phyloP scores from a whole-genome alignment of 1,284 basidiomycete genomes.

The Inonotus hispidus region DNA sequence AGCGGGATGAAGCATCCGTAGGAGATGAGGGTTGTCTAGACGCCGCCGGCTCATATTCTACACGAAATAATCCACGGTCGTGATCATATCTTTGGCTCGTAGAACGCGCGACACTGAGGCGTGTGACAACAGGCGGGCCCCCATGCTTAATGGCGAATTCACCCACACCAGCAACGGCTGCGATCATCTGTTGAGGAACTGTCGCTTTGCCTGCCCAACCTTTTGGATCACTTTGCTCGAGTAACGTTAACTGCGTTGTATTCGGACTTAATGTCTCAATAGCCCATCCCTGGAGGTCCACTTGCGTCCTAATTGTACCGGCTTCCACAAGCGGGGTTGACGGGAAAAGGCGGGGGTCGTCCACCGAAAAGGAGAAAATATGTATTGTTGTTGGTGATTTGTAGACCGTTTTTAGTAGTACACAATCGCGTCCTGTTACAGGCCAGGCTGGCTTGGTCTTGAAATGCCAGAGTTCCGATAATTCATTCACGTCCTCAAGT shows the following conservation, averaged over 20 bases:
- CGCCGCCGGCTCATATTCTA: constrained; percentile 79
- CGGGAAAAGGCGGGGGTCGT: constrained; percentile 84
- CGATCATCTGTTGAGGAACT: constrained; percentile 89
- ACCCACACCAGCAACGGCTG: constrained; percentile 81
- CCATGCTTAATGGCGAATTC: constrained; percentile 95
- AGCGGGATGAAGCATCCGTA: constrained; percentile 22
- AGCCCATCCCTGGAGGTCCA: constrained; percentile 95
- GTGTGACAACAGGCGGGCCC: constrained; percentile 85
- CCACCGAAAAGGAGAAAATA: constrained; percentile 92
- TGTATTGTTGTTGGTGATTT: constrained; percentile 95
- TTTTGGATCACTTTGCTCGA: constrained; percentile 97
- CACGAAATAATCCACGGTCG: constrained; percentile 74
- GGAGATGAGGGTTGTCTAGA: constrained; percentile 34
- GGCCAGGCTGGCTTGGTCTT: constrained; percentile 90
- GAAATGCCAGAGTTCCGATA: constrained; percentile 90
- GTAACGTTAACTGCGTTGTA: constrained; percentile 88
- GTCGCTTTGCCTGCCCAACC: constrained; percentile 96
- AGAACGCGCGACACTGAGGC: constrained; percentile 76
- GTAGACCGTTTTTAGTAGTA: constrained; percentile 93
- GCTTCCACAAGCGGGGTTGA: constrained; percentile 67
- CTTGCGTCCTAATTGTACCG: constrained; percentile 86
- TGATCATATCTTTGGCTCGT: constrained; percentile 81
- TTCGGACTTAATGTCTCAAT: constrained; percentile 94
- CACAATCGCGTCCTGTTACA: constrained; percentile 83
- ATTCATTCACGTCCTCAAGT: constrained; percentile 87